These are phyloP conservation scores for Suillus subluteus DNA, from an alignment of 768 basidiomycete genomes.

Conservation along the genomic window DNA sequence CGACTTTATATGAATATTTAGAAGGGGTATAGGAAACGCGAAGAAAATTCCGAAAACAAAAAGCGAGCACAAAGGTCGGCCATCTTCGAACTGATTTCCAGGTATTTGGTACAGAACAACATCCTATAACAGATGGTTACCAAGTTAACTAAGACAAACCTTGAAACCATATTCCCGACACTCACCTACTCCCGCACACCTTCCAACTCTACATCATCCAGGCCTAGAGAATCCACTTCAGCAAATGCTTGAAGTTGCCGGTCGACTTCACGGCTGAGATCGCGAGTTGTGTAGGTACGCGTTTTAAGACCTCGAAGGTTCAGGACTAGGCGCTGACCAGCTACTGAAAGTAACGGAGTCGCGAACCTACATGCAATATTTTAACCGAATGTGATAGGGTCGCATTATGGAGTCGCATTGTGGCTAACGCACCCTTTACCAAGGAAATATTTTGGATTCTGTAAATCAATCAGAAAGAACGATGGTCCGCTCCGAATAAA, in stretches of 20 bases:
- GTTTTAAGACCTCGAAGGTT: constrained; percentile 18
- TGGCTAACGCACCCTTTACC: constrained; percentile 4
- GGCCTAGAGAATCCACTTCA: neutral
- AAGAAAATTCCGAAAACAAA: neutral
- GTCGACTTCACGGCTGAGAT: constrained; percentile 24
- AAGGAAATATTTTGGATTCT: constrained; percentile 22
- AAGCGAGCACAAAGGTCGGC: neutral
- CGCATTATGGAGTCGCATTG: neutral
- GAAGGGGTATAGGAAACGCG: neutral
- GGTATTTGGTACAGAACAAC: neutral
- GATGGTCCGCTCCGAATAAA: neutral
- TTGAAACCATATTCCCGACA: neutral
- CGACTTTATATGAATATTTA: neutral
- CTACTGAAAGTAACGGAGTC: constrained; percentile 15
- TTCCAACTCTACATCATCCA: neutral
- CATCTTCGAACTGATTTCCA: neutral
- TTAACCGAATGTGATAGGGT: neutral
- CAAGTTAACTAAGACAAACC: neutral
- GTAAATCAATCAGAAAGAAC: neutral
- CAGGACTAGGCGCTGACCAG: constrained; percentile 24
- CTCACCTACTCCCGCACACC: neutral
- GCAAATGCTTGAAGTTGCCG: constrained; percentile 19
- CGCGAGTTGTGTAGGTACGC: constrained; percentile 1
- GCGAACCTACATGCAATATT: constrained; percentile 17
- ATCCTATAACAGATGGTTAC: neutral